Conservation (phyloP, 345 rosid genomes). For the Syzygium grande region DNA sequence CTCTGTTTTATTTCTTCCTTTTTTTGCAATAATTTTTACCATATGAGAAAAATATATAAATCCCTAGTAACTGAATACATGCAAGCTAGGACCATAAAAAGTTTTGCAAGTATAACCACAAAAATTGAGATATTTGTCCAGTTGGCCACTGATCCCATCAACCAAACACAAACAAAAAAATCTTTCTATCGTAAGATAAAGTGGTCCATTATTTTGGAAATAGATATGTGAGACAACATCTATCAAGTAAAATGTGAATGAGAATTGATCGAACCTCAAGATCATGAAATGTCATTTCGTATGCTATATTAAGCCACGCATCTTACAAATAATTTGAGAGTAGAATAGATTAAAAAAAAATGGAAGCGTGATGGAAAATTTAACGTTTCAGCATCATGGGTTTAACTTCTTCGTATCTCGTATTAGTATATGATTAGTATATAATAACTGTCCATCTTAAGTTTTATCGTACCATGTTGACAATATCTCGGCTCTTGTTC, state of each 20-base stretch:
- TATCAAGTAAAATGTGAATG: background rate
- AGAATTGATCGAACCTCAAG: background rate
- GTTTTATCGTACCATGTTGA: background rate
- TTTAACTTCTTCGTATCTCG: background rate
- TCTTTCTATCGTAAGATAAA: too few relatives aligned
- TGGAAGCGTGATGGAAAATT: background rate
- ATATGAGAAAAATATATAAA: background rate
- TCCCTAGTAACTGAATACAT: background rate
- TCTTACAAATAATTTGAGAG: background rate
- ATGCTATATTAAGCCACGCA: background rate
- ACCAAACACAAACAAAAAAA: background rate
- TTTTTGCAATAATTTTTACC: background rate
- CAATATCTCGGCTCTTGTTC: accelerated
- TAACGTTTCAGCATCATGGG: background rate
- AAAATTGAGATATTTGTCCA: background rate
- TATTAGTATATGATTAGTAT: too few relatives aligned
- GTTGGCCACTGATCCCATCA: background rate
- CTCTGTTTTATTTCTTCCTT: background rate
- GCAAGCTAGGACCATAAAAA: background rate
- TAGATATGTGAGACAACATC: background rate
- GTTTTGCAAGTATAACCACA: background rate
- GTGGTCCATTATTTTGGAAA: background rate
- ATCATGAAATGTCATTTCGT: background rate
- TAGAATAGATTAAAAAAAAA: too few relatives aligned
- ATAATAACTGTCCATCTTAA: accelerated